Evolutionary conservation across 2,329 filamentous ascomycete species (phyloP), one percentile per base, ranked within the genome.

Genomic region (Cryphonectria nitschkei): DNA sequence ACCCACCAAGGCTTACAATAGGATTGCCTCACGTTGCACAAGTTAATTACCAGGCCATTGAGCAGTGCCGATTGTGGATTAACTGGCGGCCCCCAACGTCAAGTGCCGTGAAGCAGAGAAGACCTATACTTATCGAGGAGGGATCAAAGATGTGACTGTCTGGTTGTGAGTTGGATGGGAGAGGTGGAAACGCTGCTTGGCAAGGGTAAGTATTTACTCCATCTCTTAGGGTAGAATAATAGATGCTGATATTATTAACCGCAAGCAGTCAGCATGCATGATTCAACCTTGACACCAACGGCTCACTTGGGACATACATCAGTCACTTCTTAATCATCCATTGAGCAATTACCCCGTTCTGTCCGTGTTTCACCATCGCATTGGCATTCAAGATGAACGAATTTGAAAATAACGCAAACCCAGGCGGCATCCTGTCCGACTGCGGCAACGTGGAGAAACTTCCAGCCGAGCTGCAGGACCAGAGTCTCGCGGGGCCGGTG

Each of bases 401-500:
- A 3, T 88, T 88, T 76, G 84, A 84, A 74, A 88, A 88, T 78
- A 86, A 83, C 72, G 77, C 83, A 69, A 85, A 85, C 74, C 83
- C 86, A 22, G 81, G 65, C 56, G 63, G 85, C 22, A 85, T 89
- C 69, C 77, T 89, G 72, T 89, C 89, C 74, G 87, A 87, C 72
- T 80, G 80, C 68, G 86, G 85, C 70, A 86, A 84, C 22, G 77
- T 88, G 63, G 78, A 84, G 66, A 84, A 84, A 74, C 78, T 84
- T 34, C 77, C 81, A 9, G 77, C 77, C 9, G 81, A 84, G 73
- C 75, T 84, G 46, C 71, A 76, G 9, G 78, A 84, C 19, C 79
- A 86, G 37, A 81, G 82, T 62, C 75, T 85, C 60, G 81, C 81
- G 39, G 78, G 80, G 16, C 86, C 87, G 2, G 77, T 89, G 41